These are phyloP conservation scores for Mercurialis annua DNA, from an alignment of 345 rosid genomes.

Conservation along the genomic window DNA sequence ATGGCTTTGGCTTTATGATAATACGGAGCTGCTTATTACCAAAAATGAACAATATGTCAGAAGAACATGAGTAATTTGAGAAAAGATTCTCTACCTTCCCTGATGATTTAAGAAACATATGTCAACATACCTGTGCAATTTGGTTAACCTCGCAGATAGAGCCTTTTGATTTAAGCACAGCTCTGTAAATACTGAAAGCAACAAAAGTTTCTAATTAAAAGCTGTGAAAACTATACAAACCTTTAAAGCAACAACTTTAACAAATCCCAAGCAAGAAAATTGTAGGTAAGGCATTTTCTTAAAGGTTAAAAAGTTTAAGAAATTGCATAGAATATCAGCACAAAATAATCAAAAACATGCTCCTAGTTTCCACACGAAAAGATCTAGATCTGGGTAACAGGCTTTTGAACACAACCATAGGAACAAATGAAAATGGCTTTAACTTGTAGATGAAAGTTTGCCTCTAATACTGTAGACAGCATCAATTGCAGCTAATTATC, in stretches of 20 bases:
- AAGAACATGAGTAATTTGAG: conserved; percentile 8
- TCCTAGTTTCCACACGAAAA: neutral
- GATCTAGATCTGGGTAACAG: neutral
- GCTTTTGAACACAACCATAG: no score
- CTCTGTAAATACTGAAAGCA: conserved; percentile 69
- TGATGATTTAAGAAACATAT: conserved; percentile 20
- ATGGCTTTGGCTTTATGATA: conserved; percentile 77
- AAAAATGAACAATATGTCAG: conserved; percentile 28
- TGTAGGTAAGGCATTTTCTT: conserved; percentile 1
- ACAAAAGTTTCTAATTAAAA: conserved; percentile 16
- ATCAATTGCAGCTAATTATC: no score
- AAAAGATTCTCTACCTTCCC: conserved; percentile 3
- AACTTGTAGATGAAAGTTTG: no score
- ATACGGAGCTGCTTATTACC: conserved; percentile 70
- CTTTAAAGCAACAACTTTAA: neutral
- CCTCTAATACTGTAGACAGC: no score
- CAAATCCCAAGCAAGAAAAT: neutral
- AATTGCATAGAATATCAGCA: neutral
- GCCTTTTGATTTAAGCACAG: conserved; percentile 78
- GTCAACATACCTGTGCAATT: conserved; percentile 84
- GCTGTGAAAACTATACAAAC: neutral
- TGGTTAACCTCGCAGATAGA: conserved; percentile 84
- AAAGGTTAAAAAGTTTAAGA: neutral
- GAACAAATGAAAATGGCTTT: no score
- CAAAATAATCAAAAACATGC: neutral